phyloP scores from a whole-genome alignment of 805 yeast species.

The Lachancea kluyveri region DNA sequence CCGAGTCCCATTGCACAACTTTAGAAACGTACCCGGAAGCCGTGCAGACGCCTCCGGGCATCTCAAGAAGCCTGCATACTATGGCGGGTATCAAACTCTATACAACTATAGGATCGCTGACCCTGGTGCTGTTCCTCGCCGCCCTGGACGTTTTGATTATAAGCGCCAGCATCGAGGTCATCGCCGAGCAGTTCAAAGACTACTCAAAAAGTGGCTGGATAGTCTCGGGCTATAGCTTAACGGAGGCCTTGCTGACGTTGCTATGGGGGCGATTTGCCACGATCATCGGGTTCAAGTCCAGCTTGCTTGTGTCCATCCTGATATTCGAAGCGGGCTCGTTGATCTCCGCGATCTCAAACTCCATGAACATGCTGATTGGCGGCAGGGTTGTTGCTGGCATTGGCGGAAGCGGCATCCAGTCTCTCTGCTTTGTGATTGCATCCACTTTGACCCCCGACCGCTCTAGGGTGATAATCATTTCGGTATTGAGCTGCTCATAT shows the following conservation, averaged over 20 bases:
- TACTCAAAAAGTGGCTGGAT: slow-evolving; percentile 55
- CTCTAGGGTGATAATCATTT: slow-evolving; percentile 20
- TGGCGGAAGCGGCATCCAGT: slow-evolving; percentile 65
- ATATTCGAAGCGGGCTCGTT: slow-evolving; percentile 60
- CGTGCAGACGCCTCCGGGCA: too few species aligned
- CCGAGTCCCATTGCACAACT: too few species aligned
- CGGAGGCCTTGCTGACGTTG: slow-evolving; percentile 47
- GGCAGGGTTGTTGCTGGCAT: slow-evolving; percentile 67
- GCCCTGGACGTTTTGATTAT: slow-evolving; percentile 58
- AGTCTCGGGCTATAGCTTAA: slow-evolving; percentile 46
- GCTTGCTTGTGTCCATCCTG: slow-evolving; percentile 41
- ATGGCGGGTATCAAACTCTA: too few species aligned
- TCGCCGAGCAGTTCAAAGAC: slow-evolving; percentile 43
- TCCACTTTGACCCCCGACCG: slow-evolving; percentile 30
- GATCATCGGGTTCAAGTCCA: slow-evolving; percentile 49
- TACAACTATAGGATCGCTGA: slow-evolving; percentile 19
- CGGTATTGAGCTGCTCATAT: slow-evolving; percentile 29
- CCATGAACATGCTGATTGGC: slow-evolving; percentile 57
- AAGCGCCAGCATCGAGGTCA: slow-evolving; percentile 41
- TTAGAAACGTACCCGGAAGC: too few species aligned
- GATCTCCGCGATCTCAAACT: slow-evolving; percentile 46
- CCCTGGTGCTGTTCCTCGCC: slow-evolving; percentile 25
- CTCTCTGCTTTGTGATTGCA: slow-evolving; percentile 48
- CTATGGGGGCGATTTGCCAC: slow-evolving; percentile 53
- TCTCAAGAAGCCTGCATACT: too few species aligned